Evolutionary conservation across 331 rosid species (phyloP), one percentile per base, ranked within the genome.

Genomic region (Prunus yedoensis): DNA sequence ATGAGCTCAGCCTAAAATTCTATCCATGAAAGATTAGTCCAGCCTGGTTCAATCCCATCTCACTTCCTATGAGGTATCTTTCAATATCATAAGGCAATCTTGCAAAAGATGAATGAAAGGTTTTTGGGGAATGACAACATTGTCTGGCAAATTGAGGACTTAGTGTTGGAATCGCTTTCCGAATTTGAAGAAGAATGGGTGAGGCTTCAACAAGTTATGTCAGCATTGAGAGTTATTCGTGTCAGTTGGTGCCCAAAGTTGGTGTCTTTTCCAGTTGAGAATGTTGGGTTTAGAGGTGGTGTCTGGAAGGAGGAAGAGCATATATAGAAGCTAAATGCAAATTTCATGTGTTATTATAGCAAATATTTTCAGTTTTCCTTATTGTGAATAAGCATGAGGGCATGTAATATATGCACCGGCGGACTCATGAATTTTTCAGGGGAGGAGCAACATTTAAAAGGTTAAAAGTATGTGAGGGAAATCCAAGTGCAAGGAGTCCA

Each of bases 181-280:
- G 65, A 82, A 56, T 56, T 82, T 0, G 38, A 52, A 50, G 77
- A 41, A 62, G 80, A 82, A n/a, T 82, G 85, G 82, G 53, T 10
- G 9, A 61, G 3, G 68, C 21, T 82, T 41, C 67, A 47, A 35
- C 77, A 47, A 51, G 77, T 63, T 50, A 74, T 74, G 74, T 80
- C 82, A 11, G n/a, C 65, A 2, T 30, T 82, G 15, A 30, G 74
- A 50, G 53, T 47, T 46, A 59, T 74, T 20, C 62, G 32, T 74
- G 79, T 61, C 5, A 77, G 68, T 61, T 82, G 85, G 85, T 77
- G 82, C 30, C 79, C 28, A 0, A 79, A 77, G 65, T 63, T 82
- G 25, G 77, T 57, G 28, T 74, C 74, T 14, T 82, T 78, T 50
- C 71, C 82, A 12, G 6, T 74, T 61, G 65, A 77, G 23, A 66